Percentiles rank a stretch among this genome's conserved stretches.
Evolutionary conservation across 2,329 filamentous ascomycete species (phyloP).

Genomic region (Chalara sp.): DNA sequence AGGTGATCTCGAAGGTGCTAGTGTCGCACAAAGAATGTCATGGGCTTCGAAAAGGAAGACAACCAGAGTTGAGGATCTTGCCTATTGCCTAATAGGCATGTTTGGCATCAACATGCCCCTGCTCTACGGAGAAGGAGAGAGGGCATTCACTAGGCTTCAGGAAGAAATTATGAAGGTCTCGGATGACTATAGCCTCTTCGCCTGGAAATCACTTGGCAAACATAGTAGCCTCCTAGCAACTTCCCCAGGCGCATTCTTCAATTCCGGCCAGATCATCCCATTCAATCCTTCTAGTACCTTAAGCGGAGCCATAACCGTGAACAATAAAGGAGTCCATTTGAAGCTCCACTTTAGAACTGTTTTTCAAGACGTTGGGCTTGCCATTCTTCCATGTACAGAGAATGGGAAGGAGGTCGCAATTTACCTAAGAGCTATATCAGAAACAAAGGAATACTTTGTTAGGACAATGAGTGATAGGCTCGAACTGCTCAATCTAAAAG

Average conservation of each 20-base stretch:
- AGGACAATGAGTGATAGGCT: not conserved
- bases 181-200: constrained; percentile 30
- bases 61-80: constrained; percentile 27
- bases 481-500: not conserved
- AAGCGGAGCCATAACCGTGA: not conserved
- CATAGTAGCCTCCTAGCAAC: not conserved
- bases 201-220: constrained; percentile 15
- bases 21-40: constrained; percentile 17
- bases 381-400: not conserved
- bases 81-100: constrained; percentile 30
- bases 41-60: constrained; percentile 21
- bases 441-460: not conserved
- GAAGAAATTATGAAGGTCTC: constrained; percentile 29
- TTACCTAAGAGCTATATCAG: not conserved
- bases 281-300: not conserved
- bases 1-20: constrained; percentile 25
- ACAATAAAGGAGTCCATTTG: not conserved
- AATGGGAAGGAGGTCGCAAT: not conserved
- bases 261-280: not conserved
- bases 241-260: not conserved
- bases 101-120: constrained; percentile 31
- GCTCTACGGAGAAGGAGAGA: constrained; percentile 30
- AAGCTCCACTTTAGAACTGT: not conserved
- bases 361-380: not conserved
- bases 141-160: constrained; percentile 29